Conservation (phyloP, 2,329 filamentous ascomycete genomes). For the Capronia epimyces region DNA sequence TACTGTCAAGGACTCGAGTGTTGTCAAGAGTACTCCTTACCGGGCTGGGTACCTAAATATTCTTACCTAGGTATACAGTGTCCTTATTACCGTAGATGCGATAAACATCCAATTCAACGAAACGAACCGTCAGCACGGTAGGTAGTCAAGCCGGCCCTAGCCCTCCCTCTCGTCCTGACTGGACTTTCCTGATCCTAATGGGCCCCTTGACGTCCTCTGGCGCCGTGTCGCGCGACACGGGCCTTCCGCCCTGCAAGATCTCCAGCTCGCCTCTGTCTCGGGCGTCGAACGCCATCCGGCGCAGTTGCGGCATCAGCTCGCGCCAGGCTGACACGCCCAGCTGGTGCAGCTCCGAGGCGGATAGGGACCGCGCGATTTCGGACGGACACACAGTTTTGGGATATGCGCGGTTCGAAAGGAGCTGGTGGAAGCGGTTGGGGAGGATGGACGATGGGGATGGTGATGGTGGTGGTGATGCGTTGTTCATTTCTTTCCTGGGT, state of each 20-base stretch:
- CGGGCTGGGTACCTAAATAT: no score
- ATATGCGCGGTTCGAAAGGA: slow-evolving; percentile 33
- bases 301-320: slow-evolving; percentile 43
- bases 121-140: no score
- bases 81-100: no score
- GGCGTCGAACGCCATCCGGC: slow-evolving; percentile 41
- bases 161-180: background rate
- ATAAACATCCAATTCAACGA: no score
- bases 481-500: no score
- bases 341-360: slow-evolving; percentile 36
- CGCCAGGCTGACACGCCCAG: slow-evolving; percentile 39
- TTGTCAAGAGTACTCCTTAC: no score
- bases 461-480: background rate
- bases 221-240: slow-evolving; percentile 29
- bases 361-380: slow-evolving; percentile 46
- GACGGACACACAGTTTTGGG: slow-evolving; percentile 52
- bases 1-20: no score
- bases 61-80: no score
- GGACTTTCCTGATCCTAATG: slow-evolving; percentile 34
- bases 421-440: slow-evolving; percentile 25
- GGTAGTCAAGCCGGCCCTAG: background rate
- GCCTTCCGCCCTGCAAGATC: slow-evolving; percentile 45
- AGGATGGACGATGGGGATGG: background rate
- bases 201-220: slow-evolving; percentile 43
- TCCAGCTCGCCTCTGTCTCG: slow-evolving; percentile 42